Percentiles rank a stretch among this genome's conserved stretches.
These are phyloP conservation scores for Colletotrichum phormii DNA, from an alignment of 2,329 filamentous ascomycete genomes.

Conservation along the genomic window DNA sequence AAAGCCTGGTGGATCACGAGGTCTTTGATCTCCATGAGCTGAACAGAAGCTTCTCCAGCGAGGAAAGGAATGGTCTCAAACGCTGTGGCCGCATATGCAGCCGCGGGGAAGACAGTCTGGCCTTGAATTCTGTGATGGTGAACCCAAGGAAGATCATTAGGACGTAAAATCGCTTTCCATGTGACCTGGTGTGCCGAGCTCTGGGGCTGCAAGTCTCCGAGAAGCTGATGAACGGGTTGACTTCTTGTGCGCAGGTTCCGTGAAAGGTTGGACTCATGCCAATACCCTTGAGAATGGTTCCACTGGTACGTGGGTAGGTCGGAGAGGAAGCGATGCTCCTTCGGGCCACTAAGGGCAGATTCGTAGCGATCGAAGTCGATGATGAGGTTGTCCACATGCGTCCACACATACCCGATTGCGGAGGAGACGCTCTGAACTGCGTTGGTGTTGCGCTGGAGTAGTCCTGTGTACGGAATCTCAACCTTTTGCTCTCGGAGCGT, in stretches of 20 bases:
- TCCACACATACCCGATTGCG: not conserved
- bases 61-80: not conserved
- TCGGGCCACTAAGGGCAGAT: not conserved
- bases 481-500: not conserved
- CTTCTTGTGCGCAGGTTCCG: constrained; percentile 41
- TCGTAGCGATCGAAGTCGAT: constrained; percentile 9
- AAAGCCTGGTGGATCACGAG: constrained; percentile 1
- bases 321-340: not conserved
- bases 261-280: constrained; percentile 42
- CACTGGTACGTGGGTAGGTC: constrained; percentile 51
- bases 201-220: constrained; percentile 9
- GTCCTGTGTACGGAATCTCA: not conserved
- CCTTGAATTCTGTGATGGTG: constrained; percentile 48
- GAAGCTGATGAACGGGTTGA: constrained; percentile 49
- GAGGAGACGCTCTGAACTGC: not conserved
- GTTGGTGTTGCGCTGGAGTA: constrained; percentile 1
- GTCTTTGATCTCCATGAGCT: not conserved
- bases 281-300: constrained; percentile 48
- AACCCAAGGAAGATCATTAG: constrained; percentile 46
- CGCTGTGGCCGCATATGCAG: constrained; percentile 56
- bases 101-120: constrained; percentile 56
- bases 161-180: constrained; percentile 11
- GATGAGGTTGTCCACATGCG: not conserved
- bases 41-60: not conserved
- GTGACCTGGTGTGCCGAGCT: not conserved